Evolutionary conservation across 148 eudicot species (phyloP).

Genomic region (Heliosperma pusillum): DNA sequence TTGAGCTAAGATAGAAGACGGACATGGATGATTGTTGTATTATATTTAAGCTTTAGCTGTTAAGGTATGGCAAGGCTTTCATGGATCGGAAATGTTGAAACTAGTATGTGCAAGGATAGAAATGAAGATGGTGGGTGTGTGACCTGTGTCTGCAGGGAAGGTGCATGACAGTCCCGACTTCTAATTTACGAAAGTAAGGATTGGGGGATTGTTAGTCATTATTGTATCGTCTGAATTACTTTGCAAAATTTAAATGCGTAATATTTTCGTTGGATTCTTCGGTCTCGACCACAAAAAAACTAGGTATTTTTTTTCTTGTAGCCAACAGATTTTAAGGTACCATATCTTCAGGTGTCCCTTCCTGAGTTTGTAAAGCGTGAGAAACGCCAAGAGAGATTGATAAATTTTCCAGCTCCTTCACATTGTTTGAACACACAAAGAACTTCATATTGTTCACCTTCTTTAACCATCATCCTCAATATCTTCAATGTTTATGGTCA

Average conservation of each 20-base stretch:
- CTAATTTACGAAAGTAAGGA: too few relatives aligned
- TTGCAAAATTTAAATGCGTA: too few relatives aligned
- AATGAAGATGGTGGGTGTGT: slow-evolving; percentile 3
- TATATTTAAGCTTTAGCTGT: background rate
- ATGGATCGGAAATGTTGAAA: background rate
- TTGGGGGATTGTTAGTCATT: too few relatives aligned
- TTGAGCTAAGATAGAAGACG: background rate
- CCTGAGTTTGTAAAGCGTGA: background rate
- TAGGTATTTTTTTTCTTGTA: too few relatives aligned
- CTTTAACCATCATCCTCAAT: too few relatives aligned
- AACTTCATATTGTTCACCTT: too few relatives aligned
- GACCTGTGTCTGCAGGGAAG: background rate
- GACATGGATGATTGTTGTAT: background rate
- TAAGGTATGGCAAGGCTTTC: background rate
- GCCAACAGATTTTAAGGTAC: background rate
- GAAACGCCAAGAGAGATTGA: background rate
- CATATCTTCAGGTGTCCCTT: background rate
- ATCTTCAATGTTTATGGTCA: too few relatives aligned
- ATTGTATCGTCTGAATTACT: too few relatives aligned
- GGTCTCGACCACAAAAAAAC: too few relatives aligned
- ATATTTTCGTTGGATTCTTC: background rate
- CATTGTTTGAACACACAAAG: background rate
- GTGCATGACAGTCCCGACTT: background rate
- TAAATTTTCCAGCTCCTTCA: background rate
- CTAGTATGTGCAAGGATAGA: background rate